Evolutionary conservation across 352 stramenopile species (phyloP).

Genomic region (Phytophthora rubi): DNA sequence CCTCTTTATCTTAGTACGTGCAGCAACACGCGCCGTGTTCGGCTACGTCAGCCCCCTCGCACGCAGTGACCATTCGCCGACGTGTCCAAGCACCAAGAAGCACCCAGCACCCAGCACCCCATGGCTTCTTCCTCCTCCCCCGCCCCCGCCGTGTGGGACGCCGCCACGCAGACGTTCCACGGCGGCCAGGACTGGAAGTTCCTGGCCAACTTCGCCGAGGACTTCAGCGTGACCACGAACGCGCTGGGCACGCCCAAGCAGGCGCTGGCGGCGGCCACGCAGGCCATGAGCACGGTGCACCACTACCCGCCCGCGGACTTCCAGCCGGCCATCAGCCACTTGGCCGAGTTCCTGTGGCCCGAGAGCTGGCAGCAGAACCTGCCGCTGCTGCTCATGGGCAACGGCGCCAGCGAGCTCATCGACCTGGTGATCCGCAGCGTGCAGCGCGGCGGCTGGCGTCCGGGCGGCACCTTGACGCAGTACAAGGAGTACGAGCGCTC

Average conservation of each 20-base stretch:
- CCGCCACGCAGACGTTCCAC: conserved; percentile 90
- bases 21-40: not conserved
- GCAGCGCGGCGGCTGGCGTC: conserved; percentile 69
- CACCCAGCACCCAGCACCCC: not conserved
- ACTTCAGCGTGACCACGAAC: conserved; percentile 93
- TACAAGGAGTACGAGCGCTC: conserved; percentile 92
- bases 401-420: conserved; percentile 87
- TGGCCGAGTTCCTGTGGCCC: conserved; percentile 89
- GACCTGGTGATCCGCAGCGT: conserved; percentile 91
- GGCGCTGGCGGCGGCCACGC: conserved; percentile 72
- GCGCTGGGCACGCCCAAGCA: conserved; percentile 77
- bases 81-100: conserved; percentile 9
- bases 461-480: conserved; percentile 74
- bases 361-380: conserved; percentile 58
- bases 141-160: conserved; percentile 69
- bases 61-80: conserved; percentile 1
- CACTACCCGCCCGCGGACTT: conserved; percentile 92
- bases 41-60: not conserved
- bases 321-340: conserved; percentile 88
- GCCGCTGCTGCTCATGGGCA: conserved; percentile 81
- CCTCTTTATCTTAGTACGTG: not conserved
- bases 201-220: conserved; percentile 87
- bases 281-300: conserved; percentile 83
- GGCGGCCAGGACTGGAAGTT: conserved; percentile 93
- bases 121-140: conserved; percentile 23